Evolutionary conservation across 768 basidiomycete genomes (phyloP).

Genomic region (Podaxis sp.): DNA sequence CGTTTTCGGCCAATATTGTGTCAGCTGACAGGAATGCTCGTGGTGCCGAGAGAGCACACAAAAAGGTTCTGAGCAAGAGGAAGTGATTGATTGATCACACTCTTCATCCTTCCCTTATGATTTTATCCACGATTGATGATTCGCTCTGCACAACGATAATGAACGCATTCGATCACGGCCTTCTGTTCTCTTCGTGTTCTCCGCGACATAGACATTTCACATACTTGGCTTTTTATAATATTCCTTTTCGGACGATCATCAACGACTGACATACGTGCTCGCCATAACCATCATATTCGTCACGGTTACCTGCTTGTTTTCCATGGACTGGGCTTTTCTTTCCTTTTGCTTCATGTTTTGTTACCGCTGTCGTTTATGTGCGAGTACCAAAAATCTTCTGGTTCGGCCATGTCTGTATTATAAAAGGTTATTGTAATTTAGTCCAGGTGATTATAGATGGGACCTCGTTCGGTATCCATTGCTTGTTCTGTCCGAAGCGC

Average conservation of each 20-base stretch:
- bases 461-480: not conserved
- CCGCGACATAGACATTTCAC: slow-evolving; percentile 1
- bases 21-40: slow-evolving; percentile 4
- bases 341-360: not conserved
- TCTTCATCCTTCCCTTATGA: not conserved
- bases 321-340: not conserved
- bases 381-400: not conserved
- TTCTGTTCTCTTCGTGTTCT: not conserved
- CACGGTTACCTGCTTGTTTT: not conserved
- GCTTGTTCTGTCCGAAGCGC: not conserved
- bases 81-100: slow-evolving; percentile 16
- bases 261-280: not conserved
- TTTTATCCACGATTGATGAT: not conserved
- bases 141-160: not conserved
- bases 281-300: not conserved
- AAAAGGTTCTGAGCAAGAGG: slow-evolving; percentile 44
- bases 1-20: slow-evolving; percentile 29
- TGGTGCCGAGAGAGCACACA: slow-evolving; percentile 28
- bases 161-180: not conserved
- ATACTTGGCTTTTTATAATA: not conserved
- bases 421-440: slow-evolving; percentile 1
- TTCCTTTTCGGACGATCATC: not conserved
- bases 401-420: not conserved
- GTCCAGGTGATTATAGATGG: not conserved
- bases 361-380: not conserved